phyloP scores from a whole-genome alignment of 2,329 filamentous ascomycete genomes.

The Ceratocystis papillata region DNA sequence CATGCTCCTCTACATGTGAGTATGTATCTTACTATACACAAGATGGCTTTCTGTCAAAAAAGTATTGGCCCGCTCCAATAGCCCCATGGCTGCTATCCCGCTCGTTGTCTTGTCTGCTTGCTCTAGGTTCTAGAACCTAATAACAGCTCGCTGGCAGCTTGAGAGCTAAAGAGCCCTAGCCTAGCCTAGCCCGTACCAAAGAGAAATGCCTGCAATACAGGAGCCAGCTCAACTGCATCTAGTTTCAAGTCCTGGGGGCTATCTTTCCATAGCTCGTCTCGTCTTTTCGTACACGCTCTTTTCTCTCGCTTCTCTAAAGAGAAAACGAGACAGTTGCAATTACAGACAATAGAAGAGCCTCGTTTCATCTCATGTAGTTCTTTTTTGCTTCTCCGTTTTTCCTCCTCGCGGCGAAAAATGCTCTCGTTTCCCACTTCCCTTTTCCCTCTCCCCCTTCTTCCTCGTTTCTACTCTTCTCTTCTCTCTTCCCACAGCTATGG shows the following conservation, averaged over 20 bases:
- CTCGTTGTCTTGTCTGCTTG: not conserved
- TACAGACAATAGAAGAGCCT: not conserved
- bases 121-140: not conserved
- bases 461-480: not conserved
- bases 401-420: not conserved
- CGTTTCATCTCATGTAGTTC: conserved; percentile 4
- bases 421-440: not conserved
- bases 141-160: not conserved
- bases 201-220: not conserved
- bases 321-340: conserved; percentile 3
- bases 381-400: not conserved
- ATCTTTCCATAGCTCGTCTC: conserved; percentile 9
- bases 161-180: not conserved
- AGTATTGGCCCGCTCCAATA: conserved; percentile 2
- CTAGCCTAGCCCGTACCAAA: not conserved
- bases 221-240: not conserved
- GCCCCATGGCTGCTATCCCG: not conserved
- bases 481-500: conserved; percentile 4
- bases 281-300: conserved; percentile 1
- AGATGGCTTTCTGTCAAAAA: not conserved
- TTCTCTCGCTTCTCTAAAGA: conserved; percentile 4
- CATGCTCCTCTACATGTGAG: conserved; percentile 1
- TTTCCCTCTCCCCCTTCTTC: conserved; percentile 7
- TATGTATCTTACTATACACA: not conserved
- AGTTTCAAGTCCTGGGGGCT: not conserved